Conservation (phyloP, 306 rosid genomes). For the Sicyos baderoa region DNA sequence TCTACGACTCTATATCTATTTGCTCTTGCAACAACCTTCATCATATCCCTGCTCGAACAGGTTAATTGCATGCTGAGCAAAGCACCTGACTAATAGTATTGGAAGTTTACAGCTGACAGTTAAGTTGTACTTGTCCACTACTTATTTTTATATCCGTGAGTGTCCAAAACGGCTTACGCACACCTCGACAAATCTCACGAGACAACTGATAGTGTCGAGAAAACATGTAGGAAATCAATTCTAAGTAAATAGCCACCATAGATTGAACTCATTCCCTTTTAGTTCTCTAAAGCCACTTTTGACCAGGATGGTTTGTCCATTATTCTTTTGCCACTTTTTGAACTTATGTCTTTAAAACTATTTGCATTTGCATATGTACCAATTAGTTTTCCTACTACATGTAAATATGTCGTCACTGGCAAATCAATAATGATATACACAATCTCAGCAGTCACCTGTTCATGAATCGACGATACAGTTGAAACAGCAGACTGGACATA, state of each 20-base stretch:
- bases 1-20: not conserved
- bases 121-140: not conserved
- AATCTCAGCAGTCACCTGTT: constrained; percentile 45
- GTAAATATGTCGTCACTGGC: constrained; percentile 1
- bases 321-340: not conserved
- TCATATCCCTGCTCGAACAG: not conserved
- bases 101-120: not conserved
- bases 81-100: not conserved
- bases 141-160: no score
- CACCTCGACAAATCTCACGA: no score
- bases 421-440: not conserved
- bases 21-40: not conserved
- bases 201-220: no score
- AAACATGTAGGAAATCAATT: no score
- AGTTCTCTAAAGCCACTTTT: no score
- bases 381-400: not conserved
- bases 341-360: not conserved
- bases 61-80: not conserved
- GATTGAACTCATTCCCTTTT: no score
- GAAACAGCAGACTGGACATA: constrained; percentile 76
- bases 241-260: no score
- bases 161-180: no score
- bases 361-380: no score
- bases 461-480: constrained; percentile 61
- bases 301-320: not conserved